Percentiles rank a stretch among this genome's conserved stretches.
Conservation (phyloP, 148 eudicot genomes). For the Nyssa sinensis region DNA sequence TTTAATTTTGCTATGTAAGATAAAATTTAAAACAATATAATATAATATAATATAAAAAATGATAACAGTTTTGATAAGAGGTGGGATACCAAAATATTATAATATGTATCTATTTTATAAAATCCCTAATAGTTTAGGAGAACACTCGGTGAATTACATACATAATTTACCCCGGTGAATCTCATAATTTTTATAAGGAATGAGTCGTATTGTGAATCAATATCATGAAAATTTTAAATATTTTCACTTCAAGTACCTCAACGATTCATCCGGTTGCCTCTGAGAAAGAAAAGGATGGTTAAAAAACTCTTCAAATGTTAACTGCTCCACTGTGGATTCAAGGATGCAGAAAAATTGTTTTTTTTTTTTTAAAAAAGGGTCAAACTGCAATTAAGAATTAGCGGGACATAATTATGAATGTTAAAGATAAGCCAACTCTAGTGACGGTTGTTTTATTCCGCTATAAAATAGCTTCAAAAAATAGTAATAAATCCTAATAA, state of each 20-base stretch:
- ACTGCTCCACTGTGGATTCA: conserved; percentile 69
- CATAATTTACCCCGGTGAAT: conserved; percentile 19
- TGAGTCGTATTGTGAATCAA: not conserved
- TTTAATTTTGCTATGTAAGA: too few species aligned
- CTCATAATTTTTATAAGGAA: conserved; percentile 9
- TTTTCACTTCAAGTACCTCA: conserved; percentile 43
- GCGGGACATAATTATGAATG: not conserved
- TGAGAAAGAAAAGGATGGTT: conserved; percentile 77
- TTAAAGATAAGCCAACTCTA: conserved; percentile 8
- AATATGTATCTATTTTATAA: too few species aligned
- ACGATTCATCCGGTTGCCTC: conserved; percentile 43
- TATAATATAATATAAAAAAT: too few species aligned
- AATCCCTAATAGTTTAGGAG: too few species aligned
- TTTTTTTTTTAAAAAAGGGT: conserved; percentile 11
- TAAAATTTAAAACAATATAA: too few species aligned
- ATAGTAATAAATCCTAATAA: too few species aligned
- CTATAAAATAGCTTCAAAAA: too few species aligned
- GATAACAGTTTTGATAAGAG: too few species aligned
- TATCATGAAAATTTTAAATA: conserved; percentile 1
- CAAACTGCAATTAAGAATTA: conserved; percentile 4
- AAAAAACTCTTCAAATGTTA: conserved; percentile 94
- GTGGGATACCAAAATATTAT: too few species aligned
- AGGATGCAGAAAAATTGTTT: conserved; percentile 11
- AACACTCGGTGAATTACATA: too few species aligned
- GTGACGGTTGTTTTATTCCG: not conserved